Conservation (phyloP, 108 stramenopile species). For the Epithemia pelagica region DNA sequence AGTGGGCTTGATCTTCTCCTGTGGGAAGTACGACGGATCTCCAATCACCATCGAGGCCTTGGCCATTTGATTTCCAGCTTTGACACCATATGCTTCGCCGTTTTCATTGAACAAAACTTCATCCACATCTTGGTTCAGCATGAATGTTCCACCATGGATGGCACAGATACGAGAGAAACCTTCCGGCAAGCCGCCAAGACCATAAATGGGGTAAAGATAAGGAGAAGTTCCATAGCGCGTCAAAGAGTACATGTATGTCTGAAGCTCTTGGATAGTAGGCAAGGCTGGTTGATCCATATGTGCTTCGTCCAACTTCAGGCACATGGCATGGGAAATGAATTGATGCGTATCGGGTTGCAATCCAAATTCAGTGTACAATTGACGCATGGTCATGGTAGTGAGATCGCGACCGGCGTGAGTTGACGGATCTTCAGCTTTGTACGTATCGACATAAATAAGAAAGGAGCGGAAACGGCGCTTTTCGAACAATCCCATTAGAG, state of each 20-base stretch:
- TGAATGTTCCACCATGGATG: conserved; percentile 98
- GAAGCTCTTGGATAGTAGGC: conserved; percentile 80
- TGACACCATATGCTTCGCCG: conserved; percentile 88
- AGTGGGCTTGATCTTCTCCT: conserved; percentile 68
- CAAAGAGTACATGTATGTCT: conserved; percentile 91
- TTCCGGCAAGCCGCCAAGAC: conserved; percentile 97
- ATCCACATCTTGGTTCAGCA: conserved; percentile 97
- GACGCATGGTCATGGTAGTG: conserved; percentile 86
- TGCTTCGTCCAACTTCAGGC: conserved; percentile 85
- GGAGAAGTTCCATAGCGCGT: conserved; percentile 92
- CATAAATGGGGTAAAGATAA: conserved; percentile 99
- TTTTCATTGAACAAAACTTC: conserved; percentile 86
- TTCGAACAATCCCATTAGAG: conserved; percentile 97
- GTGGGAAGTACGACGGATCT: conserved; percentile 94
- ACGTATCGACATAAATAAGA: conserved; percentile 85
- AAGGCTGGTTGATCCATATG: conserved; percentile 93
- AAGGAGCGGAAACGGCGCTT: conserved; percentile 98
- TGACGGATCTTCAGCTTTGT: conserved; percentile 67
- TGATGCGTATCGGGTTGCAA: conserved; percentile 91
- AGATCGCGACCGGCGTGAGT: conserved; percentile 86
- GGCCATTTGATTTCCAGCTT: conserved; percentile 89
- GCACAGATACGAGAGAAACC: conserved; percentile 98
- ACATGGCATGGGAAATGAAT: conserved; percentile 99
- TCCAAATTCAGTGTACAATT: conserved; percentile 92
- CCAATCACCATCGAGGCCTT: conserved; percentile 95